Percentiles rank a stretch among this genome's conserved stretches.
Conservation (phyloP, 129 eudicot genomes). For the Centaurea solstitialis region DNA sequence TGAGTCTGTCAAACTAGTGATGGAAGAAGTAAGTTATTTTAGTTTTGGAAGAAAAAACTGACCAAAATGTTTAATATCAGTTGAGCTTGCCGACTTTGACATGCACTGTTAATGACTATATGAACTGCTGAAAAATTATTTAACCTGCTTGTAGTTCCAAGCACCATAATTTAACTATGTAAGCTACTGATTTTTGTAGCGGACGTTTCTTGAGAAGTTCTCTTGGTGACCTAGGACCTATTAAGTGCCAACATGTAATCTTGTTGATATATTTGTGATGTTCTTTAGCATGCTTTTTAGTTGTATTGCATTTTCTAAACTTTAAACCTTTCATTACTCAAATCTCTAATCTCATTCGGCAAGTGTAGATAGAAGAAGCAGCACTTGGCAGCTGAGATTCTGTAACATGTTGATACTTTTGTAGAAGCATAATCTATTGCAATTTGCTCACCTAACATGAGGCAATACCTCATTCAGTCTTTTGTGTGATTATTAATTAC, state of each 20-base stretch:
- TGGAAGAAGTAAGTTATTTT: conserved; percentile 72
- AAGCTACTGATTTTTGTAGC: background rate
- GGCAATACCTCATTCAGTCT: background rate
- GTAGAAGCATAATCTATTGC: background rate
- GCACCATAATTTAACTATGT: background rate
- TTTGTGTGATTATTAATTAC: background rate
- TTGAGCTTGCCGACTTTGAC: conserved; percentile 11
- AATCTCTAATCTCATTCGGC: background rate
- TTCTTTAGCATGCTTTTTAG: background rate
- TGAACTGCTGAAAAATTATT: background rate
- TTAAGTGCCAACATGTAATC: background rate
- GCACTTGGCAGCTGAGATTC: background rate
- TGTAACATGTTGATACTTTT: background rate
- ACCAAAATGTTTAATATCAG: background rate
- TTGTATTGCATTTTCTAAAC: background rate
- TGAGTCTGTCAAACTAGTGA: conserved; percentile 91
- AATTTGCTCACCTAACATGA: background rate
- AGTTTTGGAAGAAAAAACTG: background rate
- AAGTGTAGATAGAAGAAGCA: background rate
- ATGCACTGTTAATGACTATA: background rate
- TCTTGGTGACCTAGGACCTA: background rate
- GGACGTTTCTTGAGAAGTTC: background rate
- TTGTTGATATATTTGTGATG: background rate
- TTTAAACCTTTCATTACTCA: background rate
- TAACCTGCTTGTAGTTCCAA: background rate